Percentiles rank a stretch among this genome's conserved stretches.
Evolutionary conservation across 257 asterid genomes (phyloP).

Genomic region (Prunella vulgaris): DNA sequence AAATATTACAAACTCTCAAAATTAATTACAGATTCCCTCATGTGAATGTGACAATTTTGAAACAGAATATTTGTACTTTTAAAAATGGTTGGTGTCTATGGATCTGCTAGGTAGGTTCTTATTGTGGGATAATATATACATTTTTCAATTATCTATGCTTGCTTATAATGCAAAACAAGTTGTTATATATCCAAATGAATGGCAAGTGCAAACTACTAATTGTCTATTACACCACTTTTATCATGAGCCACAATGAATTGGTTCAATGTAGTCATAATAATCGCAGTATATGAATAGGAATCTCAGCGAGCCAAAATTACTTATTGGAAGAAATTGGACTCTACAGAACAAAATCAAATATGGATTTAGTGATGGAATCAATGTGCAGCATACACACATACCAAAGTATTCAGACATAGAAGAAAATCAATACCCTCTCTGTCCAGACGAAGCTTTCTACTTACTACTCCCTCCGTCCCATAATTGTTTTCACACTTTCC

Average conservation of each 20-base stretch:
- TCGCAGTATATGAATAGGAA: not conserved
- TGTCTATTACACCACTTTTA: not conserved
- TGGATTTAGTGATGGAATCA: not conserved
- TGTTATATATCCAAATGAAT: conserved; percentile 1
- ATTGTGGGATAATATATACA: conserved; percentile 19
- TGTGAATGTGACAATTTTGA: conserved; percentile 6
- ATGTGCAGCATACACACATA: not conserved
- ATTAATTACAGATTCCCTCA: conserved; percentile 41
- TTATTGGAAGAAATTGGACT: not conserved
- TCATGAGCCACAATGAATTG: not conserved
- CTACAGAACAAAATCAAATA: not conserved
- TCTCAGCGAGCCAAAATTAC: not conserved
- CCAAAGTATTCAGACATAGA: not conserved
- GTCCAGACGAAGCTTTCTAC: too few species aligned
- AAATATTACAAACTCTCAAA: conserved; percentile 27
- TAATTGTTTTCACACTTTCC: too few species aligned
- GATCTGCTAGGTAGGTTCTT: conserved; percentile 23
- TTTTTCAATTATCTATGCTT: not conserved
- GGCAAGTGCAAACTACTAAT: not conserved
- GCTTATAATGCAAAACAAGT: conserved; percentile 12
- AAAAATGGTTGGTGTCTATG: conserved; percentile 15
- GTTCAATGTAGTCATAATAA: not conserved
- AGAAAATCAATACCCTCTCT: not conserved
- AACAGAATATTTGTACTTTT: not conserved
- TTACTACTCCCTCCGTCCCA: too few species aligned